phyloP scores from a whole-genome alignment of 176 grass and related monocot species.

The Chrysopogon serrulatus region DNA sequence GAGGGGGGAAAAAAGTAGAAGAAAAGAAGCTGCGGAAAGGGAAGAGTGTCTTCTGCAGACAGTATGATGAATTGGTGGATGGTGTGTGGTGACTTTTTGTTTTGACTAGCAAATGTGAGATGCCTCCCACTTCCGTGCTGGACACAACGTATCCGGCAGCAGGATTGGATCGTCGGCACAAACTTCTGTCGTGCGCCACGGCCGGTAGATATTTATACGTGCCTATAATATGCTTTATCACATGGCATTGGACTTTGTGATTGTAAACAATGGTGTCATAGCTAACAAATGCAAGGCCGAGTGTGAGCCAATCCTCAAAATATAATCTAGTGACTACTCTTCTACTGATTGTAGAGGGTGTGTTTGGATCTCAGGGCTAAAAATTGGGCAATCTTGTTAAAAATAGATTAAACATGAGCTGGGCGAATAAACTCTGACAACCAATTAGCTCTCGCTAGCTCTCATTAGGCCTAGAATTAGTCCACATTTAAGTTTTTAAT shows the following conservation, averaged over 20 bases:
- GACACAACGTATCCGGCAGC: slow-evolving; percentile 21
- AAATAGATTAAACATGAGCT: no score
- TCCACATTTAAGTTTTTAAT: no score
- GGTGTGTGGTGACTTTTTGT: slow-evolving; percentile 1
- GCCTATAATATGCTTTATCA: background rate
- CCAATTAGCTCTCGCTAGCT: no score
- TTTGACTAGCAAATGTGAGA: slow-evolving; percentile 1
- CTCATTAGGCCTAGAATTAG: no score
- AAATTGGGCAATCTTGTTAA: no score
- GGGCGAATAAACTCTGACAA: no score
- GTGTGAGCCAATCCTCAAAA: background rate
- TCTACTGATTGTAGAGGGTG: no score
- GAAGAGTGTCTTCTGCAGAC: background rate
- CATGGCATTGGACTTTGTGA: background rate
- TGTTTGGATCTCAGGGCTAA: no score
- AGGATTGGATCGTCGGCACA: slow-evolving; percentile 16
- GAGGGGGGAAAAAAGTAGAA: no score
- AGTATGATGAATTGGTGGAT: background rate
- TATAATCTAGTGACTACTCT: background rate
- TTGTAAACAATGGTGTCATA: background rate
- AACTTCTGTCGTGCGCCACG: slow-evolving; percentile 19
- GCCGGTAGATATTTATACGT: background rate
- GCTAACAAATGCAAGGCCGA: background rate
- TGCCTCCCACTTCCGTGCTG: slow-evolving; percentile 25
- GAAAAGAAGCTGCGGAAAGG: background rate